Conservation (phyloP, 1,284 basidiomycete genomes). For the Clitocybe nebularis region DNA sequence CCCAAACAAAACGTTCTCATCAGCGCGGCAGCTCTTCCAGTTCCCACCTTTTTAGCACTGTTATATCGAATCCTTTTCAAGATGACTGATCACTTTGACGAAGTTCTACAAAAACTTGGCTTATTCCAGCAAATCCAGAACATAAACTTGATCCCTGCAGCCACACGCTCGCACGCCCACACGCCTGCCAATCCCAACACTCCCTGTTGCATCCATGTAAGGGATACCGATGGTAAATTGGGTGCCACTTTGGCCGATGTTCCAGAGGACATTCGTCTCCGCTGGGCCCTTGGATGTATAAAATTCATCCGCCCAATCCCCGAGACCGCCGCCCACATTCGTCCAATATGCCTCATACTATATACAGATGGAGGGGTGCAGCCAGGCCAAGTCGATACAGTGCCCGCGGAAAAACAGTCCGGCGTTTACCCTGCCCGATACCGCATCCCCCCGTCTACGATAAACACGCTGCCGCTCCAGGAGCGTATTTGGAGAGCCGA, state of each 20-base stretch:
- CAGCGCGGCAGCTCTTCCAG: too few relatives aligned
- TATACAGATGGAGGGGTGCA: not conserved
- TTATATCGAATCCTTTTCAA: too few relatives aligned
- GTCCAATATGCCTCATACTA: not conserved
- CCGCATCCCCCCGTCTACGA: not conserved
- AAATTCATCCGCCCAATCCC: not conserved
- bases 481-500: not conserved
- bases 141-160: not conserved
- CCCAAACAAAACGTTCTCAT: too few relatives aligned
- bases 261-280: too few relatives aligned
- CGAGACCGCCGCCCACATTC: not conserved
- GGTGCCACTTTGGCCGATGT: too few relatives aligned
- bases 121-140: not conserved
- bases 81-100: not conserved
- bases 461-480: not conserved
- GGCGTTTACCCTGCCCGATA: constrained; percentile 1
- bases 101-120: not conserved
- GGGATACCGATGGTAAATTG: too few relatives aligned
- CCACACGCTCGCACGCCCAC: not conserved
- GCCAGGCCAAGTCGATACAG: not conserved
- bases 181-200: not conserved
- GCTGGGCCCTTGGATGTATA: not conserved
- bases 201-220: not conserved
- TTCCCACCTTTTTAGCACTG: too few relatives aligned
- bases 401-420: too few relatives aligned